These are phyloP conservation scores for Amanita muscaria DNA, from an alignment of 768 basidiomycete genomes.

Conservation along the genomic window DNA sequence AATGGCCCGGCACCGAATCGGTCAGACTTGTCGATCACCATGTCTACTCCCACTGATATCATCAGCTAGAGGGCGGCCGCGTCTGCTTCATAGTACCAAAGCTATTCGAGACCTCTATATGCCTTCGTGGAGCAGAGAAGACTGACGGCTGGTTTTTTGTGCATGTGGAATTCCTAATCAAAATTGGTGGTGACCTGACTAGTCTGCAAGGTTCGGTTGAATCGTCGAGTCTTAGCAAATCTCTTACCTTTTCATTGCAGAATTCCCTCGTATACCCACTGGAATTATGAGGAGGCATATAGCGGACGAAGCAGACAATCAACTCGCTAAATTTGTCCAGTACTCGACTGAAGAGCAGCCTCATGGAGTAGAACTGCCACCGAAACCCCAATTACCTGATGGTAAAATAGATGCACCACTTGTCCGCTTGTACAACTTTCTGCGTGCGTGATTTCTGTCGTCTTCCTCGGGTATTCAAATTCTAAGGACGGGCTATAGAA, in stretches of 20 bases:
- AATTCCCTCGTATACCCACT: conserved; percentile 64
- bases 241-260: conserved; percentile 25
- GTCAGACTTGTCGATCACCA: conserved; percentile 23
- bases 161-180: conserved; percentile 65
- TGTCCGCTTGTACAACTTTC: conserved; percentile 77
- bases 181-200: conserved; percentile 64
- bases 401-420: conserved; percentile 75
- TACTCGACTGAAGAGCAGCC: conserved; percentile 33
- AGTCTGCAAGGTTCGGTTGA: conserved; percentile 50
- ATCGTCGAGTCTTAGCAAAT: background rate
- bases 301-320: conserved; percentile 62
- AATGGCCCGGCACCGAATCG: conserved; percentile 64
- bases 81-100: conserved; percentile 67
- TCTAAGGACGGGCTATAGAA: conserved; percentile 54
- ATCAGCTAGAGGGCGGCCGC: conserved; percentile 58
- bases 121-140: conserved; percentile 58
- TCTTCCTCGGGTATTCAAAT: no score
- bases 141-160: conserved; percentile 85
- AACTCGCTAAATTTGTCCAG: conserved; percentile 56
- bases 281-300: conserved; percentile 59
- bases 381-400: conserved; percentile 44
- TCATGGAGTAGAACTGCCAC: conserved; percentile 32
- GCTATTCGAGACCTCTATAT: conserved; percentile 68
- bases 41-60: conserved; percentile 11
- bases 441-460: conserved; percentile 41